Evolutionary conservation across 495 filamentous ascomycete species (phyloP).

Genomic region (Daldinia concentrica): DNA sequence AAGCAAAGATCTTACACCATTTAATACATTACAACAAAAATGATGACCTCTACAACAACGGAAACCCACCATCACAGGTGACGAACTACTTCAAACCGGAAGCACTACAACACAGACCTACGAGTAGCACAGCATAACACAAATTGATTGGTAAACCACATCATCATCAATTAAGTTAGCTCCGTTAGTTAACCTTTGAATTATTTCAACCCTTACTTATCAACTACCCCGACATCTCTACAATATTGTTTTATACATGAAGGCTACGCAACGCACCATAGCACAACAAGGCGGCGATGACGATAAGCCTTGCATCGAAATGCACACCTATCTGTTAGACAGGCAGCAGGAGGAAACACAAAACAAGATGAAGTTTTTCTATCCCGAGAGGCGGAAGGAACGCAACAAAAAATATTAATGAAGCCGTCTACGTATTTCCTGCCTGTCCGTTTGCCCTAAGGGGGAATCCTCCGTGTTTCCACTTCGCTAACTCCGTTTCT

Average conservation of each 20-base stretch:
- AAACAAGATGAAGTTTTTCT: conserved; percentile 14
- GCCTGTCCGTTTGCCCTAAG: conserved; percentile 11
- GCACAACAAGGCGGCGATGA: not conserved
- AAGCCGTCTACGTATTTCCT: conserved; percentile 18
- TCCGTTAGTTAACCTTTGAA: not conserved
- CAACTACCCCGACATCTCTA: not conserved
- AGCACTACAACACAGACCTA: not conserved
- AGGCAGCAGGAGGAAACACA: not conserved
- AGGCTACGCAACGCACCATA: not conserved
- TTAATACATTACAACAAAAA: no score
- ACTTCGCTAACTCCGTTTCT: conserved; percentile 20
- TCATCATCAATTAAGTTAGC: not conserved
- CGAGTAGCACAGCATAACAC: not conserved
- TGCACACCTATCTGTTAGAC: not conserved
- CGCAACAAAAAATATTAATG: conserved; percentile 1
- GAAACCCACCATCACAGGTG: no score
- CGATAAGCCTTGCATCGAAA: conserved; percentile 1
- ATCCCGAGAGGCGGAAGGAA: conserved; percentile 2
- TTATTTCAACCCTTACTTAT: not conserved
- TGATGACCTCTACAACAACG: no score
- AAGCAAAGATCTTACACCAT: no score
- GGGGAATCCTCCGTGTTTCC: conserved; percentile 24
- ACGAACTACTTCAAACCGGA: not conserved
- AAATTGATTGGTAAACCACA: not conserved
- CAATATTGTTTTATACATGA: conserved; percentile 1